Conservation (phyloP, 495 filamentous ascomycete genomes). For the Xylaria nigripes region DNA sequence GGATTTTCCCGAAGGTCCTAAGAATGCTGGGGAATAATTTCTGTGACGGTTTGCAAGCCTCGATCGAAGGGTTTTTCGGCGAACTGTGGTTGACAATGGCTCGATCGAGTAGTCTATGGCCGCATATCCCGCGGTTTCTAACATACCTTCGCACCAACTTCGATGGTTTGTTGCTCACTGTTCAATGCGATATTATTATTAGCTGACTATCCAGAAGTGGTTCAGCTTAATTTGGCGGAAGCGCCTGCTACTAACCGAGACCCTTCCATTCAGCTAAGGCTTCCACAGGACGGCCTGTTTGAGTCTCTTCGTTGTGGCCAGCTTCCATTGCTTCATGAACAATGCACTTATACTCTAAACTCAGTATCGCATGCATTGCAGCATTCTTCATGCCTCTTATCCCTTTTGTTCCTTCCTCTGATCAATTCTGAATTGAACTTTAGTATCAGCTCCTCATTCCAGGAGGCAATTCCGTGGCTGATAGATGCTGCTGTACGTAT, state of each 20-base stretch:
- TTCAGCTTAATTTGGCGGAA: slow-evolving; percentile 5
- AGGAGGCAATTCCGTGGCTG: slow-evolving; percentile 28
- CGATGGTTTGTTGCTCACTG: slow-evolving; percentile 24
- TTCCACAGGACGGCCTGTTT: slow-evolving; percentile 17
- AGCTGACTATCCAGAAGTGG: slow-evolving; percentile 2
- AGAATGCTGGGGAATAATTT: slow-evolving; percentile 43
- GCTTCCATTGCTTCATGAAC: slow-evolving; percentile 12
- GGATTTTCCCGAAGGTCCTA: slow-evolving; percentile 62
- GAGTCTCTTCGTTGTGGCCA: slow-evolving; percentile 4
- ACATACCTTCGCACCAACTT: slow-evolving; percentile 36
- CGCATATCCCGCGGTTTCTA: slow-evolving; percentile 35
- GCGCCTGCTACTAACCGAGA: slow-evolving; percentile 12
- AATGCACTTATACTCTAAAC: slow-evolving; percentile 19
- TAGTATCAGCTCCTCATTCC: slow-evolving; percentile 15
- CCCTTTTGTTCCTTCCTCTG: slow-evolving; percentile 26
- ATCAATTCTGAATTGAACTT: slow-evolving; percentile 8
- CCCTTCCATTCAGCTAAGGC: slow-evolving; percentile 12
- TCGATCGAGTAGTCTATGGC: slow-evolving; percentile 35
- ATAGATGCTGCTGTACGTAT: slow-evolving; percentile 30
- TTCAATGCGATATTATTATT: slow-evolving; percentile 10
- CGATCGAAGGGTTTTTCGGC: slow-evolving; percentile 44
- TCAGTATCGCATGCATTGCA: slow-evolving; percentile 20
- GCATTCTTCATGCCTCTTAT: slow-evolving; percentile 27
- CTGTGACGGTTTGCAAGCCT: slow-evolving; percentile 33
- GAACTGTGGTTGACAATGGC: slow-evolving; percentile 34